phyloP scores from a whole-genome alignment of 306 rosid genomes.

The Cyamopsis tetragonoloba region DNA sequence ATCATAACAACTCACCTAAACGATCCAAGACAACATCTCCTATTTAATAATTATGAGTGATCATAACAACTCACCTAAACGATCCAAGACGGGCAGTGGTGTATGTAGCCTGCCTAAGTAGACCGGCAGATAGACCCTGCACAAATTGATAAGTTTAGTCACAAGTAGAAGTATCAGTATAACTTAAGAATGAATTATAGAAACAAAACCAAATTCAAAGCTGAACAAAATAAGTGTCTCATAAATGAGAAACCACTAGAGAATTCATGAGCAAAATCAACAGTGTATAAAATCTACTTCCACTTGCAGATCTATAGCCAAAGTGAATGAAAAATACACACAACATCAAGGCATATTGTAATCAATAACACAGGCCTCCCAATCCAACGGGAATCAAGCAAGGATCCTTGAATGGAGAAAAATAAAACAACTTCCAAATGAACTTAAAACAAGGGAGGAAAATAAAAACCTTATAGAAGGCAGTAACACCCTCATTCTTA shows the following conservation, averaged over 20 bases:
- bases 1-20: conserved; percentile 58
- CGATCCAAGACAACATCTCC: conserved; percentile 97
- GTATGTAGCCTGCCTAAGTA: conserved; percentile 96
- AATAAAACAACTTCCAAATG: not conserved
- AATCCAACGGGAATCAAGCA: not conserved
- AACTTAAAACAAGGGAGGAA: not conserved
- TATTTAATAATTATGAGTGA: not conserved
- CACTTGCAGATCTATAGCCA: conserved; percentile 22
- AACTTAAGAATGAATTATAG: not conserved
- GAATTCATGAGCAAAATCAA: not conserved
- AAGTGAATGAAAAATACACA: conserved; percentile 2
- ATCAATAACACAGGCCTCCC: not conserved
- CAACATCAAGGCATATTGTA: not conserved
- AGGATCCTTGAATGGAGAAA: conserved; percentile 11
- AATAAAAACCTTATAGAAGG: conserved; percentile 76
- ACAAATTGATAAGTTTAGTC: conserved; percentile 26
- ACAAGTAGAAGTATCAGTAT: conserved; percentile 2
- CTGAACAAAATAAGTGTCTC: not conserved
- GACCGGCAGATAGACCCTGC: conserved; percentile 96
- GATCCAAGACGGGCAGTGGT: conserved; percentile 98
- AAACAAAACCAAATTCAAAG: not conserved
- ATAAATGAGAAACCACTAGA: not conserved
- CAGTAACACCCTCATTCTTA: conserved; percentile 79
- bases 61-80: conserved; percentile 57
- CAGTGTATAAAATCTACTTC: not conserved